phyloP scores from a whole-genome alignment of 768 basidiomycete genomes.

The Mycena floridula region DNA sequence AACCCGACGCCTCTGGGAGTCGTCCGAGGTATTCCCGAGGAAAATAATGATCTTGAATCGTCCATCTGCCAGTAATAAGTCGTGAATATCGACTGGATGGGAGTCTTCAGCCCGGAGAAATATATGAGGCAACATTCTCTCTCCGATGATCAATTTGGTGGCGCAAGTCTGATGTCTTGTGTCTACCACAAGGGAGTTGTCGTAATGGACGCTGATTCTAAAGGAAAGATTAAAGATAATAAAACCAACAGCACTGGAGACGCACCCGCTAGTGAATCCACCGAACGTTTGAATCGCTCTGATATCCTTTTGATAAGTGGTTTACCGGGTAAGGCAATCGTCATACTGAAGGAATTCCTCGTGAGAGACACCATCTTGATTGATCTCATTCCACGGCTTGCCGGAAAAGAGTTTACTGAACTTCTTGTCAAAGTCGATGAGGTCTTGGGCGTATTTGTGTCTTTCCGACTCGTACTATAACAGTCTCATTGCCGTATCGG shows the following conservation, averaged over 20 bases:
- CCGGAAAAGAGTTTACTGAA: constrained; percentile 62
- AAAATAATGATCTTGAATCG: constrained; percentile 55
- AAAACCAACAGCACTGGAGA: too few species aligned
- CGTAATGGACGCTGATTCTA: constrained; percentile 50
- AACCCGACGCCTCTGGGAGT: constrained; percentile 22
- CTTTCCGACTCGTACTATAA: constrained; percentile 64
- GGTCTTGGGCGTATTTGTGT: constrained; percentile 60
- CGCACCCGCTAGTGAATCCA: constrained; percentile 48
- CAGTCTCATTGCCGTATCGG: neutral
- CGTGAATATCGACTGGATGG: constrained; percentile 47
- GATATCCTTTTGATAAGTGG: neutral
- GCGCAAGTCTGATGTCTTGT: constrained; percentile 32
- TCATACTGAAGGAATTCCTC: constrained; percentile 43
- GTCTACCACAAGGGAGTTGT: constrained; percentile 36
- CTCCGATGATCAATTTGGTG: constrained; percentile 37
- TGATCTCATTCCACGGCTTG: constrained; percentile 46
- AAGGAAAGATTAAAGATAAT: too few species aligned
- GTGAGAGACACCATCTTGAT: constrained; percentile 45
- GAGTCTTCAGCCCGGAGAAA: constrained; percentile 46
- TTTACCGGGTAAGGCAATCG: neutral
- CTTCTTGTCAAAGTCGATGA: constrained; percentile 66
- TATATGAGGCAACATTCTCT: constrained; percentile 44
- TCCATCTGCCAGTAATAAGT: constrained; percentile 42
- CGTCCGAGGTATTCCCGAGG: constrained; percentile 34
- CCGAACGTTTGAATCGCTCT: constrained; percentile 50